Evolutionary conservation across 2,329 filamentous ascomycete species (phyloP), one percentile per base, ranked within the genome.

Genomic region (Pezicula radicicola): DNA sequence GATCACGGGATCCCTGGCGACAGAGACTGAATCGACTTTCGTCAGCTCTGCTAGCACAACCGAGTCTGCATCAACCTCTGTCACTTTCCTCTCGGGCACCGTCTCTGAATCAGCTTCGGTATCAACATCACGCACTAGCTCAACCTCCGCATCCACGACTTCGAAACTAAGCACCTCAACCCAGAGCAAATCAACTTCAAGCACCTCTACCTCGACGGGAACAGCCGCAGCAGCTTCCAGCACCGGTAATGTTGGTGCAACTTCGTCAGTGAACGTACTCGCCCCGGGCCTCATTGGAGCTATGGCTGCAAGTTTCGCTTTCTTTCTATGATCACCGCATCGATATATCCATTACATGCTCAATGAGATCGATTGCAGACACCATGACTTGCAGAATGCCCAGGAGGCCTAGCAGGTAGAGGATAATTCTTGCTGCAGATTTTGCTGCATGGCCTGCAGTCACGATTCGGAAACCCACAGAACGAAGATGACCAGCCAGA

Each of bases 281-380:
- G 19, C 46, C 21, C 28, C 46, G 15, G 49, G 43, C 7, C 19
- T 57, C 12, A 16, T 56, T 27, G 48, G 52, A 12, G 49, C 46
- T 40, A 47, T 52, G 18, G 57, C 52, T 28, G 55, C 46, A 27
- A 43, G 51, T 21, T 53, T 54, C 43, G 53, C 49, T 18, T 39
- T 54, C 41, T 30, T 57, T 30, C 16, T 57, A 48, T 57, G 47
- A 55, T 50, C 16, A 30, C 10, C 19, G 21, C 47, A 28, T 19
- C 19, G 43, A 30, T 9, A 19, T 36, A 5, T 25, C 45, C 16
- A 50, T 41, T 13, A 44, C 19, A 21, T 18, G 28, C 18, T 35
- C 43, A 40, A 45, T 47, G 33, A 43, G 42, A 13, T 48, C 46
- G 25, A 48, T 41, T 27, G 15, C 28, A 15, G 21, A 45, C 9